These are phyloP conservation scores for Trichosporon inkin DNA, from an alignment of 1,284 basidiomycete species.

Conservation along the genomic window DNA sequence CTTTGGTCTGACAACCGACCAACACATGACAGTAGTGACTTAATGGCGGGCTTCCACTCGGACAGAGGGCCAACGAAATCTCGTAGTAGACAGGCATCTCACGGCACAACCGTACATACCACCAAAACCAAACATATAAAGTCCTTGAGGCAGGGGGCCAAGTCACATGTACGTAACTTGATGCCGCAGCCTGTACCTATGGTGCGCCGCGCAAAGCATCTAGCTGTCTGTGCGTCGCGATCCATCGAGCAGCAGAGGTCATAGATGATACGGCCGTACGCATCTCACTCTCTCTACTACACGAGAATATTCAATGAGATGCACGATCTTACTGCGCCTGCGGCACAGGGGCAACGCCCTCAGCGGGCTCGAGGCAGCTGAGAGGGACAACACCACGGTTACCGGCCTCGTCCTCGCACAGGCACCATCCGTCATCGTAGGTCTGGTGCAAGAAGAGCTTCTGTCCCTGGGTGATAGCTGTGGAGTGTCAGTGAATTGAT, in stretches of 20 bases:
- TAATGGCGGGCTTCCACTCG: no score
- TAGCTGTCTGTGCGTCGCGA: no score
- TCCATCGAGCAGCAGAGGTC: no score
- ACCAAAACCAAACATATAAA: conserved; percentile 6
- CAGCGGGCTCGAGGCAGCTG: conserved; percentile 45
- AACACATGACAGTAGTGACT: not conserved
- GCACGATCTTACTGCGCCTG: conserved; percentile 1
- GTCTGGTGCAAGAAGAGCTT: conserved; percentile 47
- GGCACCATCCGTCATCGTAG: conserved; percentile 51
- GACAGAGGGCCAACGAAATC: no score
- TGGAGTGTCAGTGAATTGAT: conserved; percentile 11
- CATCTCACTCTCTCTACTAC: no score
- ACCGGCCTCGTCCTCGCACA: conserved; percentile 46
- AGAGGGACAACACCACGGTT: conserved; percentile 48
- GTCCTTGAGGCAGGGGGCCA: not conserved
- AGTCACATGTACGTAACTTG: no score
- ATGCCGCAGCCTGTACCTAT: not conserved
- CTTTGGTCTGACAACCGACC: not conserved
- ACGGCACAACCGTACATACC: conserved; percentile 8
- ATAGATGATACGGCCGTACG: no score
- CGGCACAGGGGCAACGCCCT: not conserved
- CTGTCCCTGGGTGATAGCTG: conserved; percentile 48
- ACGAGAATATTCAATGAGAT: no score
- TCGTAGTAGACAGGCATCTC: no score
- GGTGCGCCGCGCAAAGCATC: no score